Conservation (phyloP, 2,329 filamentous ascomycete species). For the Monilinia fructicola region DNA sequence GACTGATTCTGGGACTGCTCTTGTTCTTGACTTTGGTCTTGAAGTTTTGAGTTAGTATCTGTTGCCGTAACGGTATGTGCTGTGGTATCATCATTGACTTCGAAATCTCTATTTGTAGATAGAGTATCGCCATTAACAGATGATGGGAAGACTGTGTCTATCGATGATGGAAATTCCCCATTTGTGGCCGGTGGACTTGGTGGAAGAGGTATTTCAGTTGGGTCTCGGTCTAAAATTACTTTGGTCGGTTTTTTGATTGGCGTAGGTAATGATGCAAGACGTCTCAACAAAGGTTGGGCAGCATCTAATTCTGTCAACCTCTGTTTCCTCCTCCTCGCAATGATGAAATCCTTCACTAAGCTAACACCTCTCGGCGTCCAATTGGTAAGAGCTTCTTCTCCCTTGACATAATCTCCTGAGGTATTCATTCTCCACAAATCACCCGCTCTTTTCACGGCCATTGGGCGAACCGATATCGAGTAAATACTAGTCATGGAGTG, state of each 20-base stretch:
- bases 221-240: not conserved
- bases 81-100: conserved; percentile 26
- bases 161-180: conserved; percentile 14
- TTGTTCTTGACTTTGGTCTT: conserved; percentile 36
- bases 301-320: conserved; percentile 79
- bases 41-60: not conserved
- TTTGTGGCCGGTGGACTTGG: conserved; percentile 19
- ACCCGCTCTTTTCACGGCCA: conserved; percentile 84
- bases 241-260: not conserved
- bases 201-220: conserved; percentile 12
- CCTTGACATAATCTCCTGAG: conserved; percentile 91
- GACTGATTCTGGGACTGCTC: conserved; percentile 32
- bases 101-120: conserved; percentile 23
- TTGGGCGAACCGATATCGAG: conserved; percentile 79
- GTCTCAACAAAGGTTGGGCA: conserved; percentile 64
- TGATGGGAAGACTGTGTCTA: not conserved
- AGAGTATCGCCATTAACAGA: conserved; percentile 21
- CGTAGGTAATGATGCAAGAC: conserved; percentile 45
- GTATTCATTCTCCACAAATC: conserved; percentile 98
- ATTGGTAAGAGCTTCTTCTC: conserved; percentile 78
- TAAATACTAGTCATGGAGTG: conserved; percentile 86
- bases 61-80: conserved; percentile 33
- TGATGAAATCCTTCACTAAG: conserved; percentile 83
- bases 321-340: conserved; percentile 68
- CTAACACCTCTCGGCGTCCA: conserved; percentile 92